These are phyloP conservation scores for Cyclostephanos tholiformis DNA, from an alignment of 108 stramenopile species.

Conservation along the genomic window DNA sequence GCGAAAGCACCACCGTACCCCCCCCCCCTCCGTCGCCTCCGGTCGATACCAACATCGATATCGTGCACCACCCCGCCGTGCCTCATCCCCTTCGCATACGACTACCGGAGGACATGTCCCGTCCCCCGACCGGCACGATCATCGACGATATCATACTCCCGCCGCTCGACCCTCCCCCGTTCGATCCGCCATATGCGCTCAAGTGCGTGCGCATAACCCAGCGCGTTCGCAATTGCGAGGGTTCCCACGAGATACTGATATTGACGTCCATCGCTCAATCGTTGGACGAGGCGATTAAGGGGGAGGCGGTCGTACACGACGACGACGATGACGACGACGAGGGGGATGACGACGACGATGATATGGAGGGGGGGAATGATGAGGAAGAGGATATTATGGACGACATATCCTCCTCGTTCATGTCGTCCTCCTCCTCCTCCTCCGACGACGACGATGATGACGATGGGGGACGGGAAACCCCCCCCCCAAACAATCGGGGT, in stretches of 20 bases:
- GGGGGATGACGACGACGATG: not conserved
- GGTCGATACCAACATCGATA: no score
- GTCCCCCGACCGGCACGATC: no score
- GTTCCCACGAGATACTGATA: not conserved
- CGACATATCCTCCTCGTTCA: not conserved
- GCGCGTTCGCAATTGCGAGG: not conserved
- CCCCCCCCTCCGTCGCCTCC: no score
- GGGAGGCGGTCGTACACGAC: no score
- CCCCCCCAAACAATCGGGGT: not conserved
- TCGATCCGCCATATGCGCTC: not conserved
- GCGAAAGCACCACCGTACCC: no score
- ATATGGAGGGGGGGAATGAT: not conserved
- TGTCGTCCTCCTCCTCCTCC: no score
- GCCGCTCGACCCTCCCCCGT: constrained; percentile 11
- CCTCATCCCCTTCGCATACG: no score
- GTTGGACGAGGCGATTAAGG: not conserved
- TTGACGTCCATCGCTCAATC: not conserved
- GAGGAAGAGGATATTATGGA: not conserved
- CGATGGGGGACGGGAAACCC: not conserved
- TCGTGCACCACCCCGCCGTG: no score
- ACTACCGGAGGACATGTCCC: no score
- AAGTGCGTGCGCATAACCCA: not conserved
- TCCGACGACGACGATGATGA: not conserved
- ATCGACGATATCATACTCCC: not conserved
- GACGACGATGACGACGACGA: not conserved